Conservation (phyloP, 2,329 filamentous ascomycete genomes). For the Arthrinium puccinioides region DNA sequence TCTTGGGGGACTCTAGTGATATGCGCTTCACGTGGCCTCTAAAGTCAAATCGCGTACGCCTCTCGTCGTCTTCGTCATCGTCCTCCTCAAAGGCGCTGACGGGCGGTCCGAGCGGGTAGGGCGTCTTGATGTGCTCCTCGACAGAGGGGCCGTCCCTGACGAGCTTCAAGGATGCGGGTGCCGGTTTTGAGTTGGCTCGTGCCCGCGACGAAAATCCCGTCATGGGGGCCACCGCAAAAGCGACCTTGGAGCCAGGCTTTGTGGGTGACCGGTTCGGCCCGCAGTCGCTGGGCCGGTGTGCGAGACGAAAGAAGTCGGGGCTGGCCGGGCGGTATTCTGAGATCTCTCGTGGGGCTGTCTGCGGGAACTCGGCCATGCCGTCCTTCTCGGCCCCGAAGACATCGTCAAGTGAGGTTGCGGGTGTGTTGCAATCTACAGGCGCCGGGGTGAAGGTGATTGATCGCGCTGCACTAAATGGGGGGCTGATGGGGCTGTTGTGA, state of each 20-base stretch:
- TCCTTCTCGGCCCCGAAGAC: too few species aligned
- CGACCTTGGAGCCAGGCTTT: slow-evolving; percentile 2
- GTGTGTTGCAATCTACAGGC: too few species aligned
- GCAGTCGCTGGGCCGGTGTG: too few species aligned
- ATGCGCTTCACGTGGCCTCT: background rate
- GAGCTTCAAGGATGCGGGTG: slow-evolving; percentile 1
- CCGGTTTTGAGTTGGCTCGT: background rate
- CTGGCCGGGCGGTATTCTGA: too few species aligned
- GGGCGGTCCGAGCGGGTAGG: slow-evolving; percentile 6
- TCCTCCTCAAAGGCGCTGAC: slow-evolving; percentile 14
- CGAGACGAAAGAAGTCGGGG: too few species aligned
- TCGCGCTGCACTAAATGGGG: too few species aligned
- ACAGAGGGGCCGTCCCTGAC: background rate
- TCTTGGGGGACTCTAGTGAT: too few species aligned
- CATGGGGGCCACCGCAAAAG: slow-evolving; percentile 1
- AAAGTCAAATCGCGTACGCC: background rate
- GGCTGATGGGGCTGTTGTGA: background rate
- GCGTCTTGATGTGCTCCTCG: slow-evolving; percentile 8
- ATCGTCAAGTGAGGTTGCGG: too few species aligned
- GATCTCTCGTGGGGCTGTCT: too few species aligned
- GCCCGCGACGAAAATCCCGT: background rate
- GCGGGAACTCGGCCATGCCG: too few species aligned
- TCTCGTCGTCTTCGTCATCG: slow-evolving; percentile 6
- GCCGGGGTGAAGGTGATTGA: too few species aligned
- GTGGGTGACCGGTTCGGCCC: too few species aligned